A percentile compares a stretch with the other conserved stretches of the same genome.
Conservation (phyloP, 306 rosid species). For the Alnus rubra region DNA sequence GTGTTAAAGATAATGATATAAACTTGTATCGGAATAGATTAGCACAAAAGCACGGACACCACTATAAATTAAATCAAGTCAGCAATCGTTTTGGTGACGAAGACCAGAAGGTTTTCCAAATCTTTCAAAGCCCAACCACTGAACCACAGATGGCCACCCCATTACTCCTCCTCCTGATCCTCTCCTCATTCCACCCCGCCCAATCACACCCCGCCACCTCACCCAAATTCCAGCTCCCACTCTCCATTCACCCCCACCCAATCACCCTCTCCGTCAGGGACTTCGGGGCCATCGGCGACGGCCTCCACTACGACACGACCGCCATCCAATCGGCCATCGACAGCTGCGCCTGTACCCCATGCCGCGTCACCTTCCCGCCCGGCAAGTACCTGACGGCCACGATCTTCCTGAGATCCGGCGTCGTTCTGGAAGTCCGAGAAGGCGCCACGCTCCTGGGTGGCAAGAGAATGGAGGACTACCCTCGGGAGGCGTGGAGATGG, state of each 20-base stretch:
- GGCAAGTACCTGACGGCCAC: conserved; percentile 82
- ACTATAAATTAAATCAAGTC: no score
- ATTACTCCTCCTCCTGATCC: conserved; percentile 5
- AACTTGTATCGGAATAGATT: no score
- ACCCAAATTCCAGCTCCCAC: neutral
- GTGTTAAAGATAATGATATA: no score
- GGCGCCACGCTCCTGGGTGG: conserved; percentile 78
- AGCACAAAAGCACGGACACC: no score
- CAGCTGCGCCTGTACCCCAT: conserved; percentile 46
- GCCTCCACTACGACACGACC: conserved; percentile 64
- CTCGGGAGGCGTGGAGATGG: conserved; percentile 61
- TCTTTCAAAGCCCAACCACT: no score
- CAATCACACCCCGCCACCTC: conserved; percentile 46
- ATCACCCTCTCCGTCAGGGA: conserved; percentile 54
- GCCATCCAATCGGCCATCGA: conserved; percentile 85
- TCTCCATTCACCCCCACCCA: conserved; percentile 19
- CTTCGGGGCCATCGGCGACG: conserved; percentile 80
- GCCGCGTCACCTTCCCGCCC: conserved; percentile 68
- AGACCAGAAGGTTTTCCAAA: no score
- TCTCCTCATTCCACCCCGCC: conserved; percentile 20
- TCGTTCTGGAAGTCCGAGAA: conserved; percentile 48
- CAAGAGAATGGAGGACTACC: conserved; percentile 59
- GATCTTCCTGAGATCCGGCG: conserved; percentile 72
- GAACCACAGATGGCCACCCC: conserved; percentile 31
- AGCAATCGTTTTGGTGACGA: no score